Base-by-base conservation (phyloP, 2,329 filamentous ascomycete species). In the Colletotrichum tropicicola region DNA sequence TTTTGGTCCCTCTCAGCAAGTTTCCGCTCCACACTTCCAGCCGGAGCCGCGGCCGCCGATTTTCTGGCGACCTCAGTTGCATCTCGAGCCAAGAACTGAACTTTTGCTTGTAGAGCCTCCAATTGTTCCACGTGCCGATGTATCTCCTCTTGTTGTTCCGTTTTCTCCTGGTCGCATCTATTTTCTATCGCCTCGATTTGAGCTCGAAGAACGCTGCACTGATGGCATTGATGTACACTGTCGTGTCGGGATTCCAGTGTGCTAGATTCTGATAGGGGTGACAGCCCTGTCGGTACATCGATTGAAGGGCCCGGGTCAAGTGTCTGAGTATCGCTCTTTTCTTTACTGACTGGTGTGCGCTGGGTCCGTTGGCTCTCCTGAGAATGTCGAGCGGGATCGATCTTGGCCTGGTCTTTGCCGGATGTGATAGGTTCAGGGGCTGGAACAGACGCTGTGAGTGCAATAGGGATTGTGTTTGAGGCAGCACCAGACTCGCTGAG, bases 1-100 rank as follows among this genome's bases (percentile, higher is more conserved):
- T 92, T 92, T 71, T 95, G 90, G 71, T 98, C 94, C 73, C 94
- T 97, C 72, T 97, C 94, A 1, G 93, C 92, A 13, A 98, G 77
- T 73, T 92, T 94, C 75, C 91, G 92, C 69, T 97, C 92, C 2
- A 83, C 61, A 59, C 89, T 92, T 6, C 91, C 91, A 0, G 87
- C 74, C 2, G 86, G 80, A 1, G 91, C 88, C 23, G 84, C 80
- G n/a, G 85, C 80, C 3, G 88, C 89, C 6, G 89, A 85, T 69
- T 89, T 87, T 72, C 90, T 91, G 1, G 96, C 93, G 0, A 90
- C 84, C 30, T 94, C 91, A 0, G 91, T 88, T 12, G 92, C 90
- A 73, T 94, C 92, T 66, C 91, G 91, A 3, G 94, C 90, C 12
- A 99, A 82, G 73, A 97, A 98, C 69, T 94, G 91, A 27, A 99